Evolutionary conservation across 257 asterid species (phyloP).

Genomic region (Plantago major): DNA sequence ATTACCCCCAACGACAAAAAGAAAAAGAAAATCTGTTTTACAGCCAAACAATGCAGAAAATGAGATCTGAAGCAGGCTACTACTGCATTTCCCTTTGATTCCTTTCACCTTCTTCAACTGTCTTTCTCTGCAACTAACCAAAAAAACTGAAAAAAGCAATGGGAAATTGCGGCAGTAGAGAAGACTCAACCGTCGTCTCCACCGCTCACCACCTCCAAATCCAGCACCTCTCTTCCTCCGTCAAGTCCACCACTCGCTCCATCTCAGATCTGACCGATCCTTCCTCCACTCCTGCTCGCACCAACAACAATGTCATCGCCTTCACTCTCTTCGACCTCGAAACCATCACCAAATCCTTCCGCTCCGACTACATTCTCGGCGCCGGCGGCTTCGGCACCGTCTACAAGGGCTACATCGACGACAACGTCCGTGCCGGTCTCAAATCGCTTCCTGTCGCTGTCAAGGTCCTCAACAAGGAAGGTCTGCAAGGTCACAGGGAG

Average conservation of each 20-base stretch:
- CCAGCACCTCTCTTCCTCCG: constrained; percentile 41
- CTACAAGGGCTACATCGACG: constrained; percentile 96
- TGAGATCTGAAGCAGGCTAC: too few relatives aligned
- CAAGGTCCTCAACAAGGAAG: constrained; percentile 96
- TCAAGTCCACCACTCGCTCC: constrained; percentile 48
- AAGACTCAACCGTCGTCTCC: constrained; percentile 86
- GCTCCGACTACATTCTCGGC: constrained; percentile 97
- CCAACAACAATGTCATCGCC: constrained; percentile 82
- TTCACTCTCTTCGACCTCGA: constrained; percentile 94
- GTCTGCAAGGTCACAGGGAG: constrained; percentile 98
- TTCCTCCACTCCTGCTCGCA: constrained; percentile 69
- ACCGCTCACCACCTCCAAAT: constrained; percentile 80
- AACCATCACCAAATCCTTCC: constrained; percentile 95
- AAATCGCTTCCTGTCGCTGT: constrained; percentile 96
- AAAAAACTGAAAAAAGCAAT: constrained; percentile 31
- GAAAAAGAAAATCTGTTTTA: too few relatives aligned
- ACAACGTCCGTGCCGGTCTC: constrained; percentile 93
- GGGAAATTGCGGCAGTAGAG: constrained; percentile 99
- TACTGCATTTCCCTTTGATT: too few relatives aligned
- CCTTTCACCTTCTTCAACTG: too few relatives aligned
- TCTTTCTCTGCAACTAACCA: too few relatives aligned
- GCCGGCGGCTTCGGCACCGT: constrained; percentile 99
- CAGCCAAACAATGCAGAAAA: too few relatives aligned
- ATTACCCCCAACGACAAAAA: too few relatives aligned
- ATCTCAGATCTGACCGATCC: constrained; percentile 89